phyloP scores from a whole-genome alignment of 2,329 filamentous ascomycete species.

The Cordyceps cateniannulata region DNA sequence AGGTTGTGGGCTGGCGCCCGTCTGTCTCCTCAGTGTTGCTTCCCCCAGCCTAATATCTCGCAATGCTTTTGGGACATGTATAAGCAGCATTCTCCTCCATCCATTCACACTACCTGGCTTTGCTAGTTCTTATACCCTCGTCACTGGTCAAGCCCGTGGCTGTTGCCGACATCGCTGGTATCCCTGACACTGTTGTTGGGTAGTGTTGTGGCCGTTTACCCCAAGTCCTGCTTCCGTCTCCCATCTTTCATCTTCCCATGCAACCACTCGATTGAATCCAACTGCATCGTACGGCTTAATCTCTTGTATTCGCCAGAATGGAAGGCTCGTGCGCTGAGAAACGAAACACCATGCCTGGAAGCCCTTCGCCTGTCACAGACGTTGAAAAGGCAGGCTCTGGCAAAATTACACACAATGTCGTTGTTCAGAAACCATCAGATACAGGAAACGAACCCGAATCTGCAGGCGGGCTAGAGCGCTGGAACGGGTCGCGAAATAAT shows the following conservation, averaged over 20 bases:
- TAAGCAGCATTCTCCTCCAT: neutral
- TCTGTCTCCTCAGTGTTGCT: too few species aligned
- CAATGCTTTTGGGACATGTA: neutral
- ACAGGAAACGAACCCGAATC: neutral
- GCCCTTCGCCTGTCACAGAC: neutral
- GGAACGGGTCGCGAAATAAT: conserved; percentile 58
- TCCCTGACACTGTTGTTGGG: neutral
- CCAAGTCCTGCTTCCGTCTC: neutral
- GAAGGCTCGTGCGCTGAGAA: neutral
- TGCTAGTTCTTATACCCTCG: neutral
- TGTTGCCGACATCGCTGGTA: neutral
- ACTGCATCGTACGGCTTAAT: neutral
- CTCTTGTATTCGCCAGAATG: neutral
- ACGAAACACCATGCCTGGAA: neutral
- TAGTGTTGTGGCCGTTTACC: neutral
- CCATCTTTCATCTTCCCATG: neutral
- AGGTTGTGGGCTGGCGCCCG: neutral
- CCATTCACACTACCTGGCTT: neutral
- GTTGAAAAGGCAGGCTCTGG: neutral
- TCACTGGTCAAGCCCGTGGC: neutral
- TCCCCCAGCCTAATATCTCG: neutral
- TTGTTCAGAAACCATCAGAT: conserved; percentile 6
- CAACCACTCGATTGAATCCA: neutral
- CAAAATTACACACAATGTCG: conserved; percentile 2
- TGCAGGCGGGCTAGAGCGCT: conserved; percentile 37